These are phyloP conservation scores for Phytopythium delawarense DNA, from an alignment of 352 stramenopile genomes.

Conservation along the genomic window DNA sequence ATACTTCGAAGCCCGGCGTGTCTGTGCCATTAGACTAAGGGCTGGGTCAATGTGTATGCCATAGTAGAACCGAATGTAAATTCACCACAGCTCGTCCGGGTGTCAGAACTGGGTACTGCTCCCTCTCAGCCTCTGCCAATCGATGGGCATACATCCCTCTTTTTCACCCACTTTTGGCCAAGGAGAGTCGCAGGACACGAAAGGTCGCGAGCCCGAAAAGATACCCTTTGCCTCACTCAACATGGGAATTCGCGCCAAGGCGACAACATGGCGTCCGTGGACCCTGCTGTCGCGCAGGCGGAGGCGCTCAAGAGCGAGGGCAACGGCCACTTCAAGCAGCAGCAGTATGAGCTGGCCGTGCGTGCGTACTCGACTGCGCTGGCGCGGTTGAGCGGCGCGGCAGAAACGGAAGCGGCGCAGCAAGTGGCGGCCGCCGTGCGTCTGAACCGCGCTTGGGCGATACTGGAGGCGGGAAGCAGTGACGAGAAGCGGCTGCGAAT, in stretches of 20 bases:
- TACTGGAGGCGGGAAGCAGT: constrained; percentile 27
- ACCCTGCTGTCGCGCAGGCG: constrained; percentile 18
- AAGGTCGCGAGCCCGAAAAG: constrained; percentile 5
- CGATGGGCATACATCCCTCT: constrained; percentile 53
- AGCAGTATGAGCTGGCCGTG: constrained; percentile 37
- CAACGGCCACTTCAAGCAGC: constrained; percentile 53
- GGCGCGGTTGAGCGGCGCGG: not conserved
- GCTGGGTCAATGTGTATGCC: constrained; percentile 85
- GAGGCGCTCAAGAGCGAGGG: constrained; percentile 53
- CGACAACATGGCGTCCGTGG: constrained; percentile 10
- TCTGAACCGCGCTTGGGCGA: constrained; percentile 61
- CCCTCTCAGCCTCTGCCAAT: constrained; percentile 87
- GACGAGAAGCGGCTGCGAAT: constrained; percentile 17
- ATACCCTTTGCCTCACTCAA: not conserved
- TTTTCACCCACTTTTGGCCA: not conserved
- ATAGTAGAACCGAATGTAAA: constrained; percentile 32
- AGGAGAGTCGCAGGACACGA: not conserved
- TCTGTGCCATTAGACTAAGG: constrained; percentile 90
- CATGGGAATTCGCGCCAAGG: not conserved
- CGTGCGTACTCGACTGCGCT: constrained; percentile 40
- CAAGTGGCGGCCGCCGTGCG: constrained; percentile 45
- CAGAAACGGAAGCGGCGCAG: constrained; percentile 9
- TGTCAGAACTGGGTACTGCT: constrained; percentile 74
- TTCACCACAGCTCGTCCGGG: constrained; percentile 47
- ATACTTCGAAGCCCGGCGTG: constrained; percentile 88